A percentile compares a stretch with the other conserved stretches of the same genome.
These are phyloP conservation scores for Lotus japonicus DNA, from an alignment of 306 rosid species.

Conservation along the genomic window DNA sequence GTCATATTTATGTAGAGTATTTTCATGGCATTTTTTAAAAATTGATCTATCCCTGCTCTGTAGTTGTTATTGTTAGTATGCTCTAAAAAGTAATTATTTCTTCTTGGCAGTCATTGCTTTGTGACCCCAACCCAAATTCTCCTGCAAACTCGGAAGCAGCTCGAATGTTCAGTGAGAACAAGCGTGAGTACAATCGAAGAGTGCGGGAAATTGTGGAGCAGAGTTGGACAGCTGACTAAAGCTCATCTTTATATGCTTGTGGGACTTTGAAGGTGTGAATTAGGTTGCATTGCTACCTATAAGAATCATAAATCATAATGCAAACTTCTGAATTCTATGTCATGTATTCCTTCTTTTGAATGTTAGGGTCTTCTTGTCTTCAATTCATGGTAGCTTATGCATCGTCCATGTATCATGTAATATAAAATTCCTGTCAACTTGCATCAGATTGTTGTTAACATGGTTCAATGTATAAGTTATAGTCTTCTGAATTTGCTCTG, in stretches of 20 bases:
- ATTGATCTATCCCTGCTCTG: background rate
- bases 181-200: conserved; percentile 86
- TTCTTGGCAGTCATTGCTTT: conserved; percentile 69
- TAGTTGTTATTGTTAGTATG: background rate
- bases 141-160: conserved; percentile 98
- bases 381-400: conserved; percentile 21
- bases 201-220: conserved; percentile 89
- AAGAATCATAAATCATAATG: conserved; percentile 33
- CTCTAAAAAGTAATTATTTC: conserved; percentile 1
- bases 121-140: conserved; percentile 96
- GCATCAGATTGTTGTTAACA: conserved; percentile 27
- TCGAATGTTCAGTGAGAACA: conserved; percentile 84
- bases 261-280: conserved; percentile 25
- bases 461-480: conserved; percentile 23
- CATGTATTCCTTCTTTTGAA: conserved; percentile 20
- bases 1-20: background rate
- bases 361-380: conserved; percentile 22
- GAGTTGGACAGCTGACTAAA: conserved; percentile 95
- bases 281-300: conserved; percentile 15
- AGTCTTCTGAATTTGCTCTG: conserved; percentile 10
- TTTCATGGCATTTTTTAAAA: background rate
- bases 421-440: conserved; percentile 24
- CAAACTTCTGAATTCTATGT: conserved; percentile 27
- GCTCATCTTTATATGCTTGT: background rate
- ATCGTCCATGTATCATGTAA: conserved; percentile 27